Conservation (phyloP, 495 filamentous ascomycete genomes). For the Pseudomonodictys pantanalensis region DNA sequence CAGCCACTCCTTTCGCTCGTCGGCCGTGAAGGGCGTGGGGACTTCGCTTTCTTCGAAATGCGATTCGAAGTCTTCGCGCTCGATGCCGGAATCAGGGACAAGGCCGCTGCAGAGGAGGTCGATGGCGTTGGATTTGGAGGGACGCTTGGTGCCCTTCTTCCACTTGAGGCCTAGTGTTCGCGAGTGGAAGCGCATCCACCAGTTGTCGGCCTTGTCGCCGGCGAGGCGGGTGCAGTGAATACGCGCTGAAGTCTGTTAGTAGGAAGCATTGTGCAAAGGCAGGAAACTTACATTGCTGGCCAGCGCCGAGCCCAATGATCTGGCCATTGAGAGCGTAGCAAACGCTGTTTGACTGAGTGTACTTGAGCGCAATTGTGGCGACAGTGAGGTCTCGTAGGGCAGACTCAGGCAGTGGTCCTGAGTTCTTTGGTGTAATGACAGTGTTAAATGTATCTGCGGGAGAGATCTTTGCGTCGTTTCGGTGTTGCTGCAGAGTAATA, state of each 20-base stretch:
- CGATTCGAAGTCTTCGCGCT: conserved; percentile 80
- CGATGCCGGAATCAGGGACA: conserved; percentile 69
- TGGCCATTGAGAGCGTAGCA: conserved; percentile 96
- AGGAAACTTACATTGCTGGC: conserved; percentile 69
- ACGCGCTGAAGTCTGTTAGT: conserved; percentile 44
- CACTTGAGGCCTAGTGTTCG: conserved; percentile 83
- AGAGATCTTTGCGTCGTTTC: conserved; percentile 84
- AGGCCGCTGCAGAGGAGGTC: conserved; percentile 88
- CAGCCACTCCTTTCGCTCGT: conserved; percentile 84
- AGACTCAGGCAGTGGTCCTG: conserved; percentile 65
- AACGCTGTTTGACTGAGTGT: conserved; percentile 97
- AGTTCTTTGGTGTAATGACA: conserved; percentile 80
- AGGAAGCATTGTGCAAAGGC: background rate
- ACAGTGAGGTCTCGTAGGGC: conserved; percentile 89
- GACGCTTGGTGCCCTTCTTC: conserved; percentile 93
- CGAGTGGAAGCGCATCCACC: conserved; percentile 97
- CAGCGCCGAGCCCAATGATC: conserved; percentile 89
- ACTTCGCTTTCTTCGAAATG: conserved; percentile 77
- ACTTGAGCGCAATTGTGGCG: conserved; percentile 94
- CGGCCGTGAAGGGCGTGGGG: conserved; percentile 73
- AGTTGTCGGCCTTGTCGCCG: conserved; percentile 98
- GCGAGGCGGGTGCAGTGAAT: conserved; percentile 98
- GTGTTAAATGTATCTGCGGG: conserved; percentile 77
- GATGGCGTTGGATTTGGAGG: conserved; percentile 97
- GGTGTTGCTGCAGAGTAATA: conserved; percentile 77